Base-by-base conservation (phyloP, 2,329 filamentous ascomycete species). In the Epichloe sylvatica region DNA sequence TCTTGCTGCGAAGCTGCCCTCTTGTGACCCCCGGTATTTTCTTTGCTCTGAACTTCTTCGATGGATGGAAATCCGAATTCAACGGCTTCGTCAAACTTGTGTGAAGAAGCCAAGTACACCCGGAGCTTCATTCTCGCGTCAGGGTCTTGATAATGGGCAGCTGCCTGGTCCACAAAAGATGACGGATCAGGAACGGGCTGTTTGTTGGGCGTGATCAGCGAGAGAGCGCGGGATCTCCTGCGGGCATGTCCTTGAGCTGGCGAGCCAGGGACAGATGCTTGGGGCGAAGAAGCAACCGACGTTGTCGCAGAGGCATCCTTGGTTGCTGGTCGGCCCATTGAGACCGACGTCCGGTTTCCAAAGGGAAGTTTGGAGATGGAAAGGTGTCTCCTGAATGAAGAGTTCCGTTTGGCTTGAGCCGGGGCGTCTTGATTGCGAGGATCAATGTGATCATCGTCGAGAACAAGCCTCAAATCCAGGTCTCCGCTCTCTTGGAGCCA, bases 61-160 rank as follows among this genome's bases (percentile, higher is more conserved):
- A 72, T 71, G 0, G 83, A 80, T 0, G 89, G 88, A 59, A 96
- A 97, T 0, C 91, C 91, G 65, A 94, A 96, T 62, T 94, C 86
- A 47, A 97, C 78, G 1, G 87, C 89, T 66, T 97, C 91, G 62
- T 97, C 91, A 58, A 97, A 97, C 62, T 94, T 95, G 57, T 94
- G 86, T 1, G 90, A 85, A 1, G 89, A 94, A 7, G 86, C 85
- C 19, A 95, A 77, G 59, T 90, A 95, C 6, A 87, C 81, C 89
- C 89, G 81, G 19, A 97, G 72, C 67, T 94, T 95, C 58, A 87
- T 74, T 35, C 91, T 80, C 38, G 90, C 87, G 62, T 94, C 86
- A 0, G 89, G 88, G 58, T 96, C 89, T 62, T 88, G 86, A 60
- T 95, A 96, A 67, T 95, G 85, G 37, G 86, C 79, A 4, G 87